Evolutionary conservation across 2,329 filamentous ascomycete genomes (phyloP).

Genomic region (Aureobasidium musti): DNA sequence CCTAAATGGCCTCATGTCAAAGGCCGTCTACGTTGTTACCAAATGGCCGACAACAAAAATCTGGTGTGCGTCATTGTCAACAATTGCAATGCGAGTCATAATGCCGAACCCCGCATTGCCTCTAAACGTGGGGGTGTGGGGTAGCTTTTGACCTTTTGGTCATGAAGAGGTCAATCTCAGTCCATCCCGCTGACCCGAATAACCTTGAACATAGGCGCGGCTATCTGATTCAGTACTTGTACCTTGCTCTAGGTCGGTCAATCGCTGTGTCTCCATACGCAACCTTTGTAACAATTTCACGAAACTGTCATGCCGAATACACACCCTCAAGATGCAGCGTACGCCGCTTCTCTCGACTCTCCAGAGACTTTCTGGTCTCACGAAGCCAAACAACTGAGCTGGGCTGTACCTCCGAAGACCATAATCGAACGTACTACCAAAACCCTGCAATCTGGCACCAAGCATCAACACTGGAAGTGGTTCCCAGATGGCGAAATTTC

Average conservation of each 20-base stretch:
- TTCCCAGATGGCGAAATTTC: conserved; percentile 86
- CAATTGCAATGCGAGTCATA: background rate
- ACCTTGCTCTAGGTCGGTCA: background rate
- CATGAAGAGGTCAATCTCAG: conserved; percentile 13
- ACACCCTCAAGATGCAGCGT: conserved; percentile 43
- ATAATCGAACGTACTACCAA: conserved; percentile 64
- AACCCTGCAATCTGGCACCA: conserved; percentile 61
- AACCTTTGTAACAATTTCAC: background rate
- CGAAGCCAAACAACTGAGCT: conserved; percentile 69
- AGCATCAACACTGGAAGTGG: conserved; percentile 82
- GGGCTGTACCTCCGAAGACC: conserved; percentile 73
- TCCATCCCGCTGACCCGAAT: conserved; percentile 24
- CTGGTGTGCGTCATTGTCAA: background rate
- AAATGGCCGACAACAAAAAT: background rate
- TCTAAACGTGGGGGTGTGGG: conserved; percentile 11
- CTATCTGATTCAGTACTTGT: conserved; percentile 15
- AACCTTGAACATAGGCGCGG: conserved; percentile 9
- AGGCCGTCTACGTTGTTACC: background rate
- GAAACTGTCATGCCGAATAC: conserved; percentile 27
- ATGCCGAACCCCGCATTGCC: conserved; percentile 13
- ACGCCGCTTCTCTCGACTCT: conserved; percentile 39
- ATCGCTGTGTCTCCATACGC: background rate
- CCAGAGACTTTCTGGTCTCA: conserved; percentile 43
- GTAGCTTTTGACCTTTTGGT: conserved; percentile 10
- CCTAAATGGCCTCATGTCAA: background rate